Conservation (phyloP, 1,139 yeast species). For the Magnusiomyces ingens region DNA sequence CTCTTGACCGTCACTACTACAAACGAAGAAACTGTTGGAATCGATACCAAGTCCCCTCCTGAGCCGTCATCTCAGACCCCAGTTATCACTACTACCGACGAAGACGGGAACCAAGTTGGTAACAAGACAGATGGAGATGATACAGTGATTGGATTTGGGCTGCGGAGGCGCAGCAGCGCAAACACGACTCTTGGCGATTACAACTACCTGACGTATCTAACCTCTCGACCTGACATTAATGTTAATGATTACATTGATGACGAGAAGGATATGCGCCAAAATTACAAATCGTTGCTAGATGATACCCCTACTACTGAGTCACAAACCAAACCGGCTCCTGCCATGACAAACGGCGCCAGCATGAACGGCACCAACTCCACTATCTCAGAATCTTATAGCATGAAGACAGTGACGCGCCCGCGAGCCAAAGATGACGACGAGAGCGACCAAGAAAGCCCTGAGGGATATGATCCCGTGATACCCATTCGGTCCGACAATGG, state of each 20-base stretch:
- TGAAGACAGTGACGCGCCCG: too few relatives aligned
- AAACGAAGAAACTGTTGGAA: not conserved
- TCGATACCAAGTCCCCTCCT: not conserved
- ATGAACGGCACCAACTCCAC: too few relatives aligned
- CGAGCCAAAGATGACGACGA: too few relatives aligned
- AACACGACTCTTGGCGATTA: not conserved
- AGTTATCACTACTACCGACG: not conserved
- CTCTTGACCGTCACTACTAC: not conserved
- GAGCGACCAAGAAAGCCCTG: too few relatives aligned
- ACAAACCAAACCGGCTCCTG: too few relatives aligned
- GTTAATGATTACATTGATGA: not conserved
- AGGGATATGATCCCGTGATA: too few relatives aligned
- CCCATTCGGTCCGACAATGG: too few relatives aligned
- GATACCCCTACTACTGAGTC: not conserved
- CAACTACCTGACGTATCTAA: not conserved
- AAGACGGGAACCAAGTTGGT: not conserved
- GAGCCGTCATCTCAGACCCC: not conserved
- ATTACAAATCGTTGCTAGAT: not conserved
- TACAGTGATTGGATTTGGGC: too few relatives aligned
- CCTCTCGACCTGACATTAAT: not conserved
- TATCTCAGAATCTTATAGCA: too few relatives aligned
- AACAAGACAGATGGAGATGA: not conserved
- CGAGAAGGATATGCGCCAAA: not conserved
- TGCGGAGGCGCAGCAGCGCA: not conserved
- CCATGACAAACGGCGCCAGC: too few relatives aligned